phyloP scores from a whole-genome alignment of 2,329 filamentous ascomycete species.

The Sporothrix variecibatus region DNA sequence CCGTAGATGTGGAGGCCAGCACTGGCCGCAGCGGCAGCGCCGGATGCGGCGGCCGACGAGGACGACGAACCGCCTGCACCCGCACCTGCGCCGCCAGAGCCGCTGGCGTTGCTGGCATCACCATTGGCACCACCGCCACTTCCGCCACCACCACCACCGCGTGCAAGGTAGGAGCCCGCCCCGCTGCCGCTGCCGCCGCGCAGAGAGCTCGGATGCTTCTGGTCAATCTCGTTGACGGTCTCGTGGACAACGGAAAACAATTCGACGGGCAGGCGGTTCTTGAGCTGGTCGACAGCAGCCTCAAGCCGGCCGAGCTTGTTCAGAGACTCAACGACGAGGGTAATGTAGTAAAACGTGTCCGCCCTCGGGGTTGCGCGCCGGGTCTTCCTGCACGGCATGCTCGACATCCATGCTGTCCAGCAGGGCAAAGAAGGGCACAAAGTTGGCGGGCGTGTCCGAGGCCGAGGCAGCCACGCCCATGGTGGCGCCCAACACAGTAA shows the following conservation, averaged over 20 bases:
- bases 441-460: slow-evolving; percentile 48
- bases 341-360: slow-evolving; percentile 95
- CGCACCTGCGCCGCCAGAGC: slow-evolving; percentile 38
- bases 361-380: slow-evolving; percentile 88
- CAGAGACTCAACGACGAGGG: slow-evolving; percentile 81
- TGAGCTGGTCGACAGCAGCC: slow-evolving; percentile 82
- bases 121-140: not conserved
- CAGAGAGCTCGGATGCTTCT: slow-evolving; percentile 83
- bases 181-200: slow-evolving; percentile 50
- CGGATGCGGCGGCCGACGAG: not conserved
- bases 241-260: slow-evolving; percentile 92
- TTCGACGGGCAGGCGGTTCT: slow-evolving; percentile 90
- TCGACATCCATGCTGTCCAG: slow-evolving; percentile 64
- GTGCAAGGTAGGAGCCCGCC: slow-evolving; percentile 37
- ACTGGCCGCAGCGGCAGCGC: not conserved
- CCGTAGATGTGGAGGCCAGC: slow-evolving; percentile 62
- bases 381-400: slow-evolving; percentile 73
- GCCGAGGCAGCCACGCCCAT: slow-evolving; percentile 23
- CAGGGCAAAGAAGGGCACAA: slow-evolving; percentile 59
- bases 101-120: not conserved
- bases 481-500: not conserved
- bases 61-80: slow-evolving; percentile 37
- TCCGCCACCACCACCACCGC: slow-evolving; percentile 44
- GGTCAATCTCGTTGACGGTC: slow-evolving; percentile 90
- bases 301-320: slow-evolving; percentile 88